These are phyloP conservation scores for Apiotrichum veenhuisii DNA, from an alignment of 1,284 basidiomycete genomes.

Conservation along the genomic window DNA sequence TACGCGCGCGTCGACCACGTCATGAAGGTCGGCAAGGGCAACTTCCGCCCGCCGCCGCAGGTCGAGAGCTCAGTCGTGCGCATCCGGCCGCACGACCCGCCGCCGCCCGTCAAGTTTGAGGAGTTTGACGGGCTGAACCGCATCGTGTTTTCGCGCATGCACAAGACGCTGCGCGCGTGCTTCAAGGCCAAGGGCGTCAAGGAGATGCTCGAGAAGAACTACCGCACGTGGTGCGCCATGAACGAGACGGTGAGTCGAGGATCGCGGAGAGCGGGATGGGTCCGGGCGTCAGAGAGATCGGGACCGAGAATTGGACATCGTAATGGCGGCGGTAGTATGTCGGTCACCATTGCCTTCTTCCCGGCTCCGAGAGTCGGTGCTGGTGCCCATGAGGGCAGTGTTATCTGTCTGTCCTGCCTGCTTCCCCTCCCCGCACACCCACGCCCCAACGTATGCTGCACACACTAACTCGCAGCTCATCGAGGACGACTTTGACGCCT, in stretches of 20 bases:
- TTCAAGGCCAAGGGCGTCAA: slow-evolving; percentile 89
- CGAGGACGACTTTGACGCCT: slow-evolving; percentile 68
- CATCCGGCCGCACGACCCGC: slow-evolving; percentile 87
- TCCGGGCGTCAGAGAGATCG: too few species aligned
- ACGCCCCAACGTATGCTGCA: not conserved
- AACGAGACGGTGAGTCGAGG: slow-evolving; percentile 64
- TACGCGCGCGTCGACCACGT: slow-evolving; percentile 93
- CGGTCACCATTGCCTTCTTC: too few species aligned
- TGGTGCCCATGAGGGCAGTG: too few species aligned
- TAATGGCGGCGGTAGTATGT: too few species aligned
- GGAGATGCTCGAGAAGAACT: slow-evolving; percentile 91
- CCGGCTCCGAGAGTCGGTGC: too few species aligned
- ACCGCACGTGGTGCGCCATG: slow-evolving; percentile 88
- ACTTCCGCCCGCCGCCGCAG: slow-evolving; percentile 92
- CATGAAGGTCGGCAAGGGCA: slow-evolving; percentile 93
- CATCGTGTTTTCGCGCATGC: slow-evolving; percentile 83
- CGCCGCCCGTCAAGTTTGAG: slow-evolving; percentile 91
- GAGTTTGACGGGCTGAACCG: slow-evolving; percentile 94
- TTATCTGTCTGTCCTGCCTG: too few species aligned
- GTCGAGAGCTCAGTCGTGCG: slow-evolving; percentile 92
- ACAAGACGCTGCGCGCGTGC: slow-evolving; percentile 84
- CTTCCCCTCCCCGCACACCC: too few species aligned
- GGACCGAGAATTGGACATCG: too few species aligned
- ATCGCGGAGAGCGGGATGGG: too few species aligned
- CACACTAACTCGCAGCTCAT: slow-evolving; percentile 56